Evolutionary conservation across 257 asterid species (phyloP).

Genomic region (Ballota nigra): DNA sequence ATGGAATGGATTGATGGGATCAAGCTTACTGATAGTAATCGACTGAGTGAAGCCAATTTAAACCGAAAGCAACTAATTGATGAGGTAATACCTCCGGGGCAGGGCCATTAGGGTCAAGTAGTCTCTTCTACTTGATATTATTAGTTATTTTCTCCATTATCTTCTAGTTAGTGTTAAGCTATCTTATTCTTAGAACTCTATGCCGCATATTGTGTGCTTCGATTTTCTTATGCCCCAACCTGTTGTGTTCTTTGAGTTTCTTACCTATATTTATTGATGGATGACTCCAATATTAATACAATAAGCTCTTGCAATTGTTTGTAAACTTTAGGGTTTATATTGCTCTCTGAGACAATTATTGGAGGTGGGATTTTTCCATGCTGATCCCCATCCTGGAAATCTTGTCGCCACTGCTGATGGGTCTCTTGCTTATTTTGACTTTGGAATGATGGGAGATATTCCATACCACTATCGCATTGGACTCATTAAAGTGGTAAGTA

Average conservation of each 20-base stretch:
- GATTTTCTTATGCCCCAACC: neutral
- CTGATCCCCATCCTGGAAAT: constrained; percentile 99
- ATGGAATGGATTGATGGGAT: constrained; percentile 99
- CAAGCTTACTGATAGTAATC: constrained; percentile 74
- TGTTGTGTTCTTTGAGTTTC: neutral
- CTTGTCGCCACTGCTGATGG: constrained; percentile 89
- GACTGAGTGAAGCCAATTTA: constrained; percentile 68
- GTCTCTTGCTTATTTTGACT: constrained; percentile 95
- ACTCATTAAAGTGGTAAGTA: constrained; percentile 83
- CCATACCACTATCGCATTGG: constrained; percentile 98
- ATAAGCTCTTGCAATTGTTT: neutral
- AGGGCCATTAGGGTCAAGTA: constrained; percentile 12
- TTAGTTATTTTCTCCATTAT: neutral
- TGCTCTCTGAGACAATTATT: constrained; percentile 95
- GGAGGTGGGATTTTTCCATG: constrained; percentile 98
- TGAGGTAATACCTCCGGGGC: constrained; percentile 52
- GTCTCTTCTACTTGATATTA: neutral
- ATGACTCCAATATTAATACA: neutral
- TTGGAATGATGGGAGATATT: constrained; percentile 99
- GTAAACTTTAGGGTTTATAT: constrained; percentile 63
- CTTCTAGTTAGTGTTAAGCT: no score
- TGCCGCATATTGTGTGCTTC: constrained; percentile 6
- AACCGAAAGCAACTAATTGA: constrained; percentile 77
- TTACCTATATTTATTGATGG: neutral
- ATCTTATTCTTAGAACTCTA: neutral